Base-by-base conservation (phyloP, 1,284 basidiomycete species). In the Lentinus polychrous region DNA sequence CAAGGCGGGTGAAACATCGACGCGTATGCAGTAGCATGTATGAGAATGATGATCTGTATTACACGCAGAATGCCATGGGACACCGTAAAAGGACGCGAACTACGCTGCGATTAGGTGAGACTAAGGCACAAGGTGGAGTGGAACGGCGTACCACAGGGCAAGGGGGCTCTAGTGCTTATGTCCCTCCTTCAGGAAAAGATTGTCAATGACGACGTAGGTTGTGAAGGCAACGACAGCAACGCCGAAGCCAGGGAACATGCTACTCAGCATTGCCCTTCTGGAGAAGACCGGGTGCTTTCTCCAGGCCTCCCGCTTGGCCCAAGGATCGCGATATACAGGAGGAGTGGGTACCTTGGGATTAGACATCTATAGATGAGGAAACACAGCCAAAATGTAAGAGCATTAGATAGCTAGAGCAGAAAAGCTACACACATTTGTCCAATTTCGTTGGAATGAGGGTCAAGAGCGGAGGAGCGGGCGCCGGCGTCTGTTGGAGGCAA, bases 291-390 rank as follows among this genome's bases (percentile, higher is more conserved):
- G 83, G 62, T 82, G 82, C 68, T 86, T 93, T 60, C 93, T 79
- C 93, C 93, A 97, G 46, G 92, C 91, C 64, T 97, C 93, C 53
- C 85, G 75, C 71, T 90, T 92, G 18, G 90, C 91, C 94, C 93
- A 96, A 46, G 93, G 91, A 66, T 97, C 93, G 66, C 91, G 83
- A 66, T 85, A 94, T 48, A 92, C 70, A 38, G 85, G 86, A 43
- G 73, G 73, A 55, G 55, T 56, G 22, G 50, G 54, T 10, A 53
- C 54, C 14, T 24, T 17, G 20, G 55, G 57, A 36, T 76, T 75
- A 36, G 76, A 59, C 81, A 84, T 85, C 56, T 65, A 11, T 51
- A 49, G 23, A 45, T 23, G 22, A 44, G 46, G 42, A 33, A 27
- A 27, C 27, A 27, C 27, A 27, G 27, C 27, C 4, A 5, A 27